Base-by-base conservation (phyloP, 176 grass and related monocot genomes). In the Phyllostachys edulis region DNA sequence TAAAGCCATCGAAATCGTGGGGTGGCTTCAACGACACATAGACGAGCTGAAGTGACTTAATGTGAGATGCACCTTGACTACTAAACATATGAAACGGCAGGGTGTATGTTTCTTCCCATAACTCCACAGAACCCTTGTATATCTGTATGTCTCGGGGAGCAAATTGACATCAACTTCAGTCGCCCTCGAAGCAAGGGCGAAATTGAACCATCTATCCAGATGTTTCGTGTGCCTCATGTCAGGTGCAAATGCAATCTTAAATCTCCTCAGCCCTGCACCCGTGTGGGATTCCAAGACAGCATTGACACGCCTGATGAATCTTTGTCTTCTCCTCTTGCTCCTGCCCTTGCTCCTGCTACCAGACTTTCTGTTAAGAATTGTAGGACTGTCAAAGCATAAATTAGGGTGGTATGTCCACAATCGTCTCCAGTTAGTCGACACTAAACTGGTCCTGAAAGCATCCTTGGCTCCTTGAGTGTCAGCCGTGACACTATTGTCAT, bases 331-430 rank as follows among this genome's bases (percentile, higher is more conserved):
- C 0, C 40, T 36, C 17, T 63, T 64, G 26, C 61, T 65, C 61
- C 77, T 32, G 0, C 40, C n/a, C 17, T 63, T 64, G 26, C 61
- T 65, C 61, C 77, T 64, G 42, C 76, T 47, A 14, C 42, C 61
- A 7, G 29, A 29, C 42, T 79, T 63, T 26, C 9, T 16, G 61
- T 79, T 79, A 60, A 79, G 77, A 26, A 79, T 79, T 0, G 61
- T 79, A 50, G 77, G 61, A 13, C 77, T 64, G 62, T 79, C 77
- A 46, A 79, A 79, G 77, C 77, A 79, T 66, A 79, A 5, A 49
- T 66, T 29, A 8, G 77, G 18, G 63, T 66, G 62, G 42, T 17
- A 65, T 66, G 61, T 49, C 77, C 77, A 79, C 10, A 79, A 20
- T 7, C n/a, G 42, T n/a, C 77, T 66, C 42, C 61, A 79, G 26